These are phyloP conservation scores for Lactifluus pinguis DNA, from an alignment of 768 basidiomycete species.

Conservation along the genomic window DNA sequence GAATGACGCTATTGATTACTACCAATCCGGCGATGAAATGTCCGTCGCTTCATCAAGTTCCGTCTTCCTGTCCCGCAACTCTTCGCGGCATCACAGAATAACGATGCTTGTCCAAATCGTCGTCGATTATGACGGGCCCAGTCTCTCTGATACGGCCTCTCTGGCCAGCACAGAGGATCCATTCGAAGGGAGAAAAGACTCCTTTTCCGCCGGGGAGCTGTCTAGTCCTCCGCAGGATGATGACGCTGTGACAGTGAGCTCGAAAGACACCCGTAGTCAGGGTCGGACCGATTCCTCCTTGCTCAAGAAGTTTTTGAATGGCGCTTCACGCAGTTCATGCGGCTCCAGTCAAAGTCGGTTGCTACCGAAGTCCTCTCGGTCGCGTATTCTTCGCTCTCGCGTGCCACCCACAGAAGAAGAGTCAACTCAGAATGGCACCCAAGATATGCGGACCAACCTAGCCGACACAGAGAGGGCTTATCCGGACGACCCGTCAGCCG, in stretches of 20 bases:
- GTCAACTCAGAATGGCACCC: not conserved
- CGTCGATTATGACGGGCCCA: slow-evolving; percentile 87
- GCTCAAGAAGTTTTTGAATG: slow-evolving; percentile 11
- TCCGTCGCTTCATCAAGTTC: slow-evolving; percentile 66
- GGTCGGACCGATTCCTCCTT: slow-evolving; percentile 26
- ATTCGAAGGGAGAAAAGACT: slow-evolving; percentile 49
- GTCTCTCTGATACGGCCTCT: slow-evolving; percentile 82
- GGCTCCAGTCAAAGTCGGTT: not conserved
- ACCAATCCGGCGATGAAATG: slow-evolving; percentile 65
- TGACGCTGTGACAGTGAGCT: slow-evolving; percentile 69
- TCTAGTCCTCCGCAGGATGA: slow-evolving; percentile 46
- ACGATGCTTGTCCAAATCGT: slow-evolving; percentile 67
- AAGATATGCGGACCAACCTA: not conserved
- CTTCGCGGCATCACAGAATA: slow-evolving; percentile 53
- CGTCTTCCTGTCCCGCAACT: slow-evolving; percentile 56
- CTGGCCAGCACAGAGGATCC: slow-evolving; percentile 66
- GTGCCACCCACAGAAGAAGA: not conserved
- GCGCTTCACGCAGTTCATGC: not conserved
- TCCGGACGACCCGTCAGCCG: slow-evolving; percentile 1
- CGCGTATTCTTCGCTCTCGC: slow-evolving; percentile 9
- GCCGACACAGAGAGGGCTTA: not conserved
- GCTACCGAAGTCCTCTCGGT: slow-evolving; percentile 5
- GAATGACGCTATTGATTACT: slow-evolving; percentile 82
- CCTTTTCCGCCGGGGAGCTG: slow-evolving; percentile 40
- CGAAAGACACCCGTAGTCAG: slow-evolving; percentile 40